Base-by-base conservation (phyloP, 805 yeast genomes). In the Metschnikowia baotianmanensis region DNA sequence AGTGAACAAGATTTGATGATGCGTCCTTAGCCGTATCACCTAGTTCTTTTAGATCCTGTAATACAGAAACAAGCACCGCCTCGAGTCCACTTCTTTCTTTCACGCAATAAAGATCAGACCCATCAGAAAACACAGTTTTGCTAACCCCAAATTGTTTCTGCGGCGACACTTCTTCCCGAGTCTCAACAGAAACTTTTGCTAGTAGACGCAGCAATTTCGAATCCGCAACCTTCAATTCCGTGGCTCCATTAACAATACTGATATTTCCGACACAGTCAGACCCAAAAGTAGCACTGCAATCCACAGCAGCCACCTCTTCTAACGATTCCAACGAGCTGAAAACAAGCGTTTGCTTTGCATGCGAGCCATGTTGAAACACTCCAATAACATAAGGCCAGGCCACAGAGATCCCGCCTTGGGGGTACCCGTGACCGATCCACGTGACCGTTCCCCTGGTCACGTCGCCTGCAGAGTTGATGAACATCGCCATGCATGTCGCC, bases 391-490 rank as follows among this genome's bases (percentile, higher is more conserved):
- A 62, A 0, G 74, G 73, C 72, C 73, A 66, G 21, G 43, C 49
- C 3, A 67, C 50, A 1, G 48, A 59, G 11, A 67, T 40, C 1
- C 71, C 69, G 11, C 57, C 53, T 0, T 53, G 47, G 5, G 73
- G 72, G 34, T 63, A 65, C 3, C 72, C 72, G 4, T 46, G 36
- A 12, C 53, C 61, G 1, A 57, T 42, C 71, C 74, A 68, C 8
- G 67, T 51, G 15, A 70, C 44, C 2, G 73, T 70, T 3, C 74
- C 73, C 42, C 73, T 48, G 1, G 71, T 66, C 3, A 63, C 72
- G 39, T 69, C 71, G 1, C 74, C 74, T 12, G 46, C 33, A 0
- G 62, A 50, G 40, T 67, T 60, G 19, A 66, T 58, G 42, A 70
- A 66, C 74, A 69, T 67, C 7, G 69, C 69, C 47, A 69, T 61